Base-by-base conservation (phyloP, 768 basidiomycete species). In the Porpolomopsis calyptriformis region DNA sequence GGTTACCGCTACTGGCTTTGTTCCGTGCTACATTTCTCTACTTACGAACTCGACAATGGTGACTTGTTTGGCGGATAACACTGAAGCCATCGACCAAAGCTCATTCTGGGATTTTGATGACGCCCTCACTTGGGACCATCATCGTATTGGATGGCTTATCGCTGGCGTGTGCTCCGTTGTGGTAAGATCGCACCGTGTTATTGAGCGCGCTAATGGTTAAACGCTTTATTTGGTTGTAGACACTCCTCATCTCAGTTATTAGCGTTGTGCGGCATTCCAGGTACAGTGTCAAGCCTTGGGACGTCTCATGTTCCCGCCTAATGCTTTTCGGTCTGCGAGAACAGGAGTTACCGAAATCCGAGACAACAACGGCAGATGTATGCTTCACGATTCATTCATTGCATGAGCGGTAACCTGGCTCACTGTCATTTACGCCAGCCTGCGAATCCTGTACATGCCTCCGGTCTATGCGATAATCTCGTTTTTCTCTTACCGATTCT, bases 381-480 rank as follows among this genome's bases (percentile, higher is more conserved):
- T 55, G 41, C 39, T 35, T 34, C 40, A 20, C 19, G 37, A 26
- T 31, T 40, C 25, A 2, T 23, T 16, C 33, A 27, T 39, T 40
- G 8, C 16, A 33, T n/a, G n/a, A n/a, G n/a, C n/a, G 43, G 37
- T 10, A 35, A 27, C 41, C 27, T 52, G 19, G 48, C 24, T 6
- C n/a, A 25, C 20, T 38, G 18, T 12, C 22, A 33, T 31, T 25
- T 41, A 22, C 10, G 33, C 11, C 56, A 86, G 83, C 48, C 54
- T 88, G n/a, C 78, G 87, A 48, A 78, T 90, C 38, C 57, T 90
- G 51, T 87, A 86, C 54, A 85, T 91, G 86, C 87, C 88, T 2
- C 76, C 79, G 1, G 70, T 90, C 35, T 90, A 85, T 59, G 82
- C 81, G 22, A 65, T 90, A 51, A 76, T 92, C 40, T 87, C 86